Base-by-base conservation (phyloP, 2,329 filamentous ascomycete species). In the Pseudogymnoascus sp. region DNA sequence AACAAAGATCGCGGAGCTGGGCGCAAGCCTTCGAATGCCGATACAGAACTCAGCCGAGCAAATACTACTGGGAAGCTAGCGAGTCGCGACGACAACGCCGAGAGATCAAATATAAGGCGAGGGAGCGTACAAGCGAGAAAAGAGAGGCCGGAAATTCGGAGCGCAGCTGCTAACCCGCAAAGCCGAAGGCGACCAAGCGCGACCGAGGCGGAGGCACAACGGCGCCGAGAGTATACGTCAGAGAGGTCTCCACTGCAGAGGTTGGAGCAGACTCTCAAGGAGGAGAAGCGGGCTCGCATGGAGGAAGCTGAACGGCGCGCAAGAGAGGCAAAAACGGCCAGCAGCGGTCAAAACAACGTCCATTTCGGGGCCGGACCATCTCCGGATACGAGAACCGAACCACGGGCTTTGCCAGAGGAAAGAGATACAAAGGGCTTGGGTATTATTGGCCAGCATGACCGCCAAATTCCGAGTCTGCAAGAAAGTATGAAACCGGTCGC, bases 161-260 rank as follows among this genome's bases (percentile, higher is more conserved):
- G 63, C 30, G 59, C 60, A 21, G 59, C 61, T 26, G 41, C 65
- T n/a, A 61, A 64, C 55, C 37, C 62, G 6, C 38, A 26, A 19
- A 35, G n/a, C 21, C 65, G 74, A 71, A 67, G 75, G 71, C 68
- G 69, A 70, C 63, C 74, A 72, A 58, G 39, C 13, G 38, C 70
- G 72, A 61, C 66, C 15, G 65, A 69, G 61, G 60, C 62, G 18
- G 68, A 67, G 33, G 61, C 59, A 39, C 74, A 76, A 65, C 75
- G 64, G 60, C 64, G 77, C 60, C 81, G 76, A 77, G 77, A 79
- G 75, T 84, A 89, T 74, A 89, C 92, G 68, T 81, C 86, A 61
- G 88, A 95, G 71, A 84, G 89, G 68, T 97, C 92, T 64, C 94
- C 95, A 58, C 80, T 99, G 58, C 92, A 99, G 73, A 94, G 87